These are phyloP conservation scores for Evernia prunastri DNA, from an alignment of 495 filamentous ascomycete species.

Conservation along the genomic window DNA sequence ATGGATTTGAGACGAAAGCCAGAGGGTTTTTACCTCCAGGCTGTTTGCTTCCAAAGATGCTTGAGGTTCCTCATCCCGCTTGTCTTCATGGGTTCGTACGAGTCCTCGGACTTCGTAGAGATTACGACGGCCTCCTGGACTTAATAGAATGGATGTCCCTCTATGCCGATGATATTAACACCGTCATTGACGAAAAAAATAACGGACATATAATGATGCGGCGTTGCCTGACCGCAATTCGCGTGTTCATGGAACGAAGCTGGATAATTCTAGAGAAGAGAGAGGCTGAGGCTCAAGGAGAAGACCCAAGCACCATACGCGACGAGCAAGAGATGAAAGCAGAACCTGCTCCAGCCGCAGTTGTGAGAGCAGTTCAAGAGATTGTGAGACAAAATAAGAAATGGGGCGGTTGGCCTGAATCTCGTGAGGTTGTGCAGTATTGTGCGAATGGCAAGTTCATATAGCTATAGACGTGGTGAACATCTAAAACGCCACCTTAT, in stretches of 20 bases:
- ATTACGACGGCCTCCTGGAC: constrained; percentile 45
- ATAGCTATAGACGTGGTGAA: not conserved
- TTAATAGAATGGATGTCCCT: constrained; percentile 50
- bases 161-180: constrained; percentile 34
- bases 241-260: constrained; percentile 46
- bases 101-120: constrained; percentile 43
- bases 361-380: constrained; percentile 37
- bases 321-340: constrained; percentile 3
- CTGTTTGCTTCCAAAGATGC: constrained; percentile 31
- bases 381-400: constrained; percentile 39
- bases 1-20: not conserved
- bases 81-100: constrained; percentile 50
- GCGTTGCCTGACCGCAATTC: constrained; percentile 45
- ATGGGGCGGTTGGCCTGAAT: constrained; percentile 50
- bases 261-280: constrained; percentile 23
- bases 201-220: constrained; percentile 44
- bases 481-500: not conserved
- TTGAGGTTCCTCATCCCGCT: constrained; percentile 40
- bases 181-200: constrained; percentile 34
- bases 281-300: not conserved
- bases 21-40: constrained; percentile 16
- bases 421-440: constrained; percentile 47
- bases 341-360: constrained; percentile 25
- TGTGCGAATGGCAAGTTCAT: constrained; percentile 17
- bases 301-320: constrained; percentile 2